These are phyloP conservation scores for Heliamphora exappendiculata DNA, from an alignment of 148 eudicot species.

Conservation along the genomic window DNA sequence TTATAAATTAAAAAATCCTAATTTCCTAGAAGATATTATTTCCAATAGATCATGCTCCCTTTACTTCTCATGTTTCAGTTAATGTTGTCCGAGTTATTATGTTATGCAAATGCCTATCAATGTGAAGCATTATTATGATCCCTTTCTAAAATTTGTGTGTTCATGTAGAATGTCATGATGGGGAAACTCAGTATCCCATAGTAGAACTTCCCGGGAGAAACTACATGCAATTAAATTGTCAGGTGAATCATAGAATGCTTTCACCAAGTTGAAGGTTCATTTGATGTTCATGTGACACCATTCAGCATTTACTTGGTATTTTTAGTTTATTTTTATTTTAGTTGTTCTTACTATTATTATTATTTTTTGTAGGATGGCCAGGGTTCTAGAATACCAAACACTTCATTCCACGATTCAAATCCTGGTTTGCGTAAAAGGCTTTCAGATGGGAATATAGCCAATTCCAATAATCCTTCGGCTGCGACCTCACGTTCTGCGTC, in stretches of 20 bases:
- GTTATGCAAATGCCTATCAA: neutral
- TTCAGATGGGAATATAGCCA: conserved; percentile 24
- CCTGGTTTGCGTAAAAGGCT: conserved; percentile 14
- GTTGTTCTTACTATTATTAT: neutral
- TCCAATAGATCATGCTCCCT: neutral
- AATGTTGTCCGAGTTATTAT: neutral
- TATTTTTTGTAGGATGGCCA: conserved; percentile 34
- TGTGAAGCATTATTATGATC: neutral
- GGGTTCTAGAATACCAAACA: conserved; percentile 7
- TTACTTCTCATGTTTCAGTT: neutral
- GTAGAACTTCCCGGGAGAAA: conserved; percentile 70
- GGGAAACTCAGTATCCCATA: conserved; percentile 54
- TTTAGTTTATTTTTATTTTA: neutral
- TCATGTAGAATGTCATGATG: conserved; percentile 48
- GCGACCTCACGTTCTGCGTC: conserved; percentile 27
- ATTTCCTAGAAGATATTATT: too few species aligned
- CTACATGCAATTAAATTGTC: conserved; percentile 39
- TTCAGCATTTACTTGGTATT: neutral
- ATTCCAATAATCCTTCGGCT: conserved; percentile 19
- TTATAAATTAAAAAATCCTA: too few species aligned
- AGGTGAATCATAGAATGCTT: conserved; percentile 35
- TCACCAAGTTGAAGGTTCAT: neutral
- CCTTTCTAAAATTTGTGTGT: conserved; percentile 3
- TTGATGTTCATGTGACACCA: neutral
- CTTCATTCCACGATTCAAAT: conserved; percentile 12